Percentiles rank a stretch among this genome's conserved stretches.
Conservation (phyloP, 1,284 basidiomycete species). For the Ceratobasidium sp. region DNA sequence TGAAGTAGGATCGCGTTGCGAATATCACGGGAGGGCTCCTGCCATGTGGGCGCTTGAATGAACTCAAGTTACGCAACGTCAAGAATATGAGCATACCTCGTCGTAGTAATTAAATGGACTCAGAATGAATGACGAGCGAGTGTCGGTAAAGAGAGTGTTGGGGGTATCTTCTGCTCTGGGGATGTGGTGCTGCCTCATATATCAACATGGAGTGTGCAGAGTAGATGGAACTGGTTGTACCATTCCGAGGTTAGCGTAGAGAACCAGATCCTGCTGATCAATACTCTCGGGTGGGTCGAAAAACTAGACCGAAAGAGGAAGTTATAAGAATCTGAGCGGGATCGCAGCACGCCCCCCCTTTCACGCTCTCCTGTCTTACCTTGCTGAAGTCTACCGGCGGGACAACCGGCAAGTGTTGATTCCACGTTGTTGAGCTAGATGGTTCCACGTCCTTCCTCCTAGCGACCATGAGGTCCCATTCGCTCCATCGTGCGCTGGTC, state of each 20-base stretch:
- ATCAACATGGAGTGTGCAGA: neutral
- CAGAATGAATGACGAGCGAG: conserved; percentile 66
- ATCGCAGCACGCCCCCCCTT: neutral
- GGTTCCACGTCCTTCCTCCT: conserved; percentile 53
- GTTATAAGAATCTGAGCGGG: neutral
- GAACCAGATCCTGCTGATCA: conserved; percentile 72
- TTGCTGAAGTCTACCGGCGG: conserved; percentile 41
- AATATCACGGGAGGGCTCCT: conserved; percentile 58
- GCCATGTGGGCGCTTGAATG: conserved; percentile 52
- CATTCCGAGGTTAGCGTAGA: conserved; percentile 73
- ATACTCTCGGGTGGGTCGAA: conserved; percentile 71
- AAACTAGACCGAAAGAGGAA: conserved; percentile 59
- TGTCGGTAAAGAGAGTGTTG: conserved; percentile 60
- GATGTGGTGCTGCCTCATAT: conserved; percentile 54
- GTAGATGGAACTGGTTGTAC: neutral
- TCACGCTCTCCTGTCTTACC: conserved; percentile 15
- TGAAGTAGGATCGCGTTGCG: conserved; percentile 68
- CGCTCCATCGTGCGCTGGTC: conserved; percentile 75
- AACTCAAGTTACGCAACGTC: too few relatives aligned
- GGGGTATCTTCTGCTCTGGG: conserved; percentile 74
- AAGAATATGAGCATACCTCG: conserved; percentile 43
- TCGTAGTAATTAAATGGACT: conserved; percentile 77
- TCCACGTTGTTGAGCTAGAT: conserved; percentile 34
- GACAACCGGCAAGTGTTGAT: conserved; percentile 15
- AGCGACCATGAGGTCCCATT: conserved; percentile 73